Evolutionary conservation across 2,329 filamentous ascomycete species (phyloP).

Genomic region (Aureobasidium sp.): DNA sequence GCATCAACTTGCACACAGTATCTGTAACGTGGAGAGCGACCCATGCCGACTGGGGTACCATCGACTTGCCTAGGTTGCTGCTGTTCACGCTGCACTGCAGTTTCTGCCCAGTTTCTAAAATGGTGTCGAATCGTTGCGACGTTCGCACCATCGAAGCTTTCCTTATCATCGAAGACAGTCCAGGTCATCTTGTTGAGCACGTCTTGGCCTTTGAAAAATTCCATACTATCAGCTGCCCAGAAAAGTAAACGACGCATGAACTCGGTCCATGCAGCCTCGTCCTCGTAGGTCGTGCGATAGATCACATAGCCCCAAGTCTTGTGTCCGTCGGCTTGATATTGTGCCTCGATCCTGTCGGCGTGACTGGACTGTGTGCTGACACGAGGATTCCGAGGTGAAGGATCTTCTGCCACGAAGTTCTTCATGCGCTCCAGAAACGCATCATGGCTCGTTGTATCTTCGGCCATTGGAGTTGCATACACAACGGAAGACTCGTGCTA

Average conservation of each 20-base stretch:
- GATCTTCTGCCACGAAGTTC: not conserved
- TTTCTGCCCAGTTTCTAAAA: constrained; percentile 12
- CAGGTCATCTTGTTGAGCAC: constrained; percentile 12
- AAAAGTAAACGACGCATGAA: constrained; percentile 11
- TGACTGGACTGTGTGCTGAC: not conserved
- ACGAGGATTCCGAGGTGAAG: not conserved
- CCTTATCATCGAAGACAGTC: constrained; percentile 14
- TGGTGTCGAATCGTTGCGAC: constrained; percentile 8
- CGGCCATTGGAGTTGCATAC: too few species aligned
- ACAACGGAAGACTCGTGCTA: too few species aligned
- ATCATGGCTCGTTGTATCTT: not conserved
- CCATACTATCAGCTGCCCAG: constrained; percentile 2
- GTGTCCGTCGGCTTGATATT: constrained; percentile 11
- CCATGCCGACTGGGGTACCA: not conserved
- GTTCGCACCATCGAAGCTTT: constrained; percentile 12
- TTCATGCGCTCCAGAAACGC: not conserved
- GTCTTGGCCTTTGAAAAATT: constrained; percentile 9
- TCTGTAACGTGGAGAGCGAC: constrained; percentile 13
- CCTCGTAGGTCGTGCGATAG: constrained; percentile 16
- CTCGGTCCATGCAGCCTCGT: constrained; percentile 14
- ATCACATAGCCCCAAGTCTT: constrained; percentile 16
- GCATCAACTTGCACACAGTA: constrained; percentile 13
- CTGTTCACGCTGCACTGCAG: constrained; percentile 7
- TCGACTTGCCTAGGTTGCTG: not conserved
- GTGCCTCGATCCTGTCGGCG: constrained; percentile 13